Conservation (phyloP, 257 asterid species). For the Nicotiana undulata region DNA sequence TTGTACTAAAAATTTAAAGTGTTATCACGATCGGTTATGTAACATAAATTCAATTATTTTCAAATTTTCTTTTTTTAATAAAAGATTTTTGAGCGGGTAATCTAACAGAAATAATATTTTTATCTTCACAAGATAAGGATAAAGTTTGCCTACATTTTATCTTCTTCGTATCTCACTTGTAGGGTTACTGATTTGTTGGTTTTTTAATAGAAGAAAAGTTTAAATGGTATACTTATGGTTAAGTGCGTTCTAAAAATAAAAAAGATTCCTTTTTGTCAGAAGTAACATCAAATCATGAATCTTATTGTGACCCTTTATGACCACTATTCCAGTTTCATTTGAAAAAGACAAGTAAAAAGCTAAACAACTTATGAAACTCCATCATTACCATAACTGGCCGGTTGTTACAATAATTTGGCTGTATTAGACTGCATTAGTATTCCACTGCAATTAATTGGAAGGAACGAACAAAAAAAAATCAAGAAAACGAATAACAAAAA, state of each 20-base stretch:
- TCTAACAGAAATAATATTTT: too few relatives aligned
- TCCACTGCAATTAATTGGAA: neutral
- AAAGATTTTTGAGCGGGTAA: too few relatives aligned
- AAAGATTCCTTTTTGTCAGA: neutral
- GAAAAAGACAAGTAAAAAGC: neutral
- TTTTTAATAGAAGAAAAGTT: neutral
- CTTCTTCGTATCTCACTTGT: fast-evolving
- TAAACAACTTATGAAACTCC: neutral
- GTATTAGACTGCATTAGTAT: neutral
- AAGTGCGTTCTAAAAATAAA: neutral
- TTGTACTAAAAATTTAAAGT: too few relatives aligned
- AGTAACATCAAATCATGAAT: neutral
- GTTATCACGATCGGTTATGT: too few relatives aligned
- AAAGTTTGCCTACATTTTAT: too few relatives aligned
- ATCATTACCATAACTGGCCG: neutral
- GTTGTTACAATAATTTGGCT: neutral
- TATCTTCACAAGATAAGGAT: too few relatives aligned
- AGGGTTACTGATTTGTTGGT: neutral
- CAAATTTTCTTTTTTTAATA: too few relatives aligned
- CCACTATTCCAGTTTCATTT: neutral
- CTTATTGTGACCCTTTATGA: neutral
- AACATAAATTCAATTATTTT: too few relatives aligned
- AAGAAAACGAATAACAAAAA: neutral
- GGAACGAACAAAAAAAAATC: neutral
- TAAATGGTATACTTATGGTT: neutral